phyloP scores from a whole-genome alignment of 106 monocot genomes.

The Hemerocallis citrina region DNA sequence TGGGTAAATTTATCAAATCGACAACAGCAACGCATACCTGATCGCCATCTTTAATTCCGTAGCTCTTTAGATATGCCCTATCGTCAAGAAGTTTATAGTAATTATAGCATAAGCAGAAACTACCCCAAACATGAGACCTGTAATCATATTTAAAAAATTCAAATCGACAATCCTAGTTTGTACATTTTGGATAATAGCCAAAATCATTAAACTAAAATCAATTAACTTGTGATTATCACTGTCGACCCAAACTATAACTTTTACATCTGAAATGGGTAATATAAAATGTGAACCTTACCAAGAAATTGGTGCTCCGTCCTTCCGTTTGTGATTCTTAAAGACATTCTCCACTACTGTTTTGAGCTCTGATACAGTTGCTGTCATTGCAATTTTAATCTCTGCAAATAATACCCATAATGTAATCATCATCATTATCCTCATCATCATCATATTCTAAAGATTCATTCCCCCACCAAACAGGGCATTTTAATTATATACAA shows the following conservation, averaged over 20 bases:
- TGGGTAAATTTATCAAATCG: too few relatives aligned
- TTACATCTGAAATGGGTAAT: background rate
- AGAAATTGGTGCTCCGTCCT: conserved; percentile 4
- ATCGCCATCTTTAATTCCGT: too few relatives aligned
- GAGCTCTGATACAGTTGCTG: conserved; percentile 28
- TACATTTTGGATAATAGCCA: too few relatives aligned
- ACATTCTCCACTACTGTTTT: conserved; percentile 40
- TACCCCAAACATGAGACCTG: too few relatives aligned
- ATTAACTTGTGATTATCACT: too few relatives aligned
- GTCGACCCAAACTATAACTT: background rate
- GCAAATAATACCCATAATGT: background rate
- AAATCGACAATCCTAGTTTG: too few relatives aligned
- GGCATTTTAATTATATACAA: too few relatives aligned
- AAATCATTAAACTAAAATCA: conserved; percentile 1
- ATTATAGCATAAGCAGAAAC: too few relatives aligned
- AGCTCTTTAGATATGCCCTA: too few relatives aligned
- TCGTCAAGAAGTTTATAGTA: too few relatives aligned
- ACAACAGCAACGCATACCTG: too few relatives aligned
- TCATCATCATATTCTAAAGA: background rate
- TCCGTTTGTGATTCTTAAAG: conserved; percentile 8
- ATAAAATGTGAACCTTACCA: conserved; percentile 11
- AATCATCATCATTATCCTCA: background rate
- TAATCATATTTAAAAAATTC: too few relatives aligned
- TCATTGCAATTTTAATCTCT: conserved; percentile 34
- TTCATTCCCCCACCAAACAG: background rate